phyloP scores from a whole-genome alignment of 1,284 basidiomycete species.

The Agroathelia rolfsii region DNA sequence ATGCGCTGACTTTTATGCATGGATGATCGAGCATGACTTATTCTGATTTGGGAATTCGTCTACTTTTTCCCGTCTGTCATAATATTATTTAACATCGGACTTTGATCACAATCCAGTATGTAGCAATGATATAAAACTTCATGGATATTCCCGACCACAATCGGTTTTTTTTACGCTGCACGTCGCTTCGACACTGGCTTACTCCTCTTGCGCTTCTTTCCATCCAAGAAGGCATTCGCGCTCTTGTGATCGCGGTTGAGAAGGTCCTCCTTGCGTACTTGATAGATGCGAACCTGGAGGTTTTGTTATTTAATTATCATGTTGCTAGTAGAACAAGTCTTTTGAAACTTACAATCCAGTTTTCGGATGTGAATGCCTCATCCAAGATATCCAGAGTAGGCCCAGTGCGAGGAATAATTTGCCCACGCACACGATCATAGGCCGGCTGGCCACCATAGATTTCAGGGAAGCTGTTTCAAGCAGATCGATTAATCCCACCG shows the following conservation, averaged over 20 bases:
- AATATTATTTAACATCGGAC: too few species aligned
- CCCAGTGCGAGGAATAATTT: conserved; percentile 66
- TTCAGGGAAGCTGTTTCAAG: conserved; percentile 63
- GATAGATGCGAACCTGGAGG: conserved; percentile 78
- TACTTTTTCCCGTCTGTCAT: too few species aligned
- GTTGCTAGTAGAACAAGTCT: conserved; percentile 3
- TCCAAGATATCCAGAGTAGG: conserved; percentile 84
- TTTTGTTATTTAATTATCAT: conserved; percentile 6
- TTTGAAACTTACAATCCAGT: conserved; percentile 82
- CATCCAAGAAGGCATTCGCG: conserved; percentile 77
- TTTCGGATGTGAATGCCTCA: conserved; percentile 94
- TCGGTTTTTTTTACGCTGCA: too few species aligned
- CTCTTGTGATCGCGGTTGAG: conserved; percentile 83
- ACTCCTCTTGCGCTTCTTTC: conserved; percentile 78
- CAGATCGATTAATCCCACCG: conserved; percentile 8
- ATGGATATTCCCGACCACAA: too few species aligned
- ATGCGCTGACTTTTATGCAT: conserved; percentile 20
- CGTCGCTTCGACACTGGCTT: conserved; percentile 55
- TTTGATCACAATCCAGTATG: too few species aligned
- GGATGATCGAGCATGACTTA: background rate
- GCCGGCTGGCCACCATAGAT: conserved; percentile 73
- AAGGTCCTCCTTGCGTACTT: conserved; percentile 91
- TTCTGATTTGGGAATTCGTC: too few species aligned
- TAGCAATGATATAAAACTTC: too few species aligned
- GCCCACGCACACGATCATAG: conserved; percentile 77